A percentile compares a stretch with the other conserved stretches of the same genome.
phyloP scores from a whole-genome alignment of 2,329 filamentous ascomycete species.

The Trichoderma harzianum region DNA sequence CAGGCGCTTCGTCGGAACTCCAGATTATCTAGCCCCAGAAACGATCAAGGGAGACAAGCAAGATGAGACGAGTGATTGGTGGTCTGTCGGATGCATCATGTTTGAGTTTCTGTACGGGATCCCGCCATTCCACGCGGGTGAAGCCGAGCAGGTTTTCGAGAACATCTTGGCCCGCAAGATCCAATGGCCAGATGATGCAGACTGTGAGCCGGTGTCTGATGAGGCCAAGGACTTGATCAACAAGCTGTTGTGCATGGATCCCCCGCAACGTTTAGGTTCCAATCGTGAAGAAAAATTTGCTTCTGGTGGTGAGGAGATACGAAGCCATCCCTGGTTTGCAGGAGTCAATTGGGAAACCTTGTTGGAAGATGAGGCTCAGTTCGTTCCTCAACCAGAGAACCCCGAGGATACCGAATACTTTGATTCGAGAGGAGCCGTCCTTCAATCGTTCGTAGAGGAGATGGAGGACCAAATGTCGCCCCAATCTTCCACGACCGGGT shows the following conservation, averaged over 20 bases:
- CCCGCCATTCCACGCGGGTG: conserved; percentile 86
- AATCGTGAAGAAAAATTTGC: conserved; percentile 79
- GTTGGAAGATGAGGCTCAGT: conserved; percentile 92
- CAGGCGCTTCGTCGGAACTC: conserved; percentile 90
- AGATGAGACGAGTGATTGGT: conserved; percentile 99
- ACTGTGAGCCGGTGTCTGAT: conserved; percentile 68
- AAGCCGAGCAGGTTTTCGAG: conserved; percentile 91
- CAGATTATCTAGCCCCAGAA: conserved; percentile 94
- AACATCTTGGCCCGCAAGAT: conserved; percentile 90
- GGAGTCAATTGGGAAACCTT: conserved; percentile 86
- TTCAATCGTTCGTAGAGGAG: conserved; percentile 90
- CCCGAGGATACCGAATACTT: conserved; percentile 99
- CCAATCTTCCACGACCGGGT: conserved; percentile 62
- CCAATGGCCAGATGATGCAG: conserved; percentile 83
- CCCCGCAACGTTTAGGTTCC: conserved; percentile 75
- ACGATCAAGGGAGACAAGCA: conserved; percentile 94
- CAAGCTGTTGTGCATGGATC: conserved; percentile 80
- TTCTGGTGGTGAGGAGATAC: conserved; percentile 87
- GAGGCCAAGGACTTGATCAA: conserved; percentile 96
- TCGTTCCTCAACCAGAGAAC: conserved; percentile 87
- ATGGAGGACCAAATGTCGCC: conserved; percentile 85
- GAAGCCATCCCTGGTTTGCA: conserved; percentile 82
- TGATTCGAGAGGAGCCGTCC: conserved; percentile 82
- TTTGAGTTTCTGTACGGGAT: conserved; percentile 94
- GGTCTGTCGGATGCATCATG: conserved; percentile 97